phyloP scores from a whole-genome alignment of 352 stramenopile species.

The Nannochloropsis limnetica region DNA sequence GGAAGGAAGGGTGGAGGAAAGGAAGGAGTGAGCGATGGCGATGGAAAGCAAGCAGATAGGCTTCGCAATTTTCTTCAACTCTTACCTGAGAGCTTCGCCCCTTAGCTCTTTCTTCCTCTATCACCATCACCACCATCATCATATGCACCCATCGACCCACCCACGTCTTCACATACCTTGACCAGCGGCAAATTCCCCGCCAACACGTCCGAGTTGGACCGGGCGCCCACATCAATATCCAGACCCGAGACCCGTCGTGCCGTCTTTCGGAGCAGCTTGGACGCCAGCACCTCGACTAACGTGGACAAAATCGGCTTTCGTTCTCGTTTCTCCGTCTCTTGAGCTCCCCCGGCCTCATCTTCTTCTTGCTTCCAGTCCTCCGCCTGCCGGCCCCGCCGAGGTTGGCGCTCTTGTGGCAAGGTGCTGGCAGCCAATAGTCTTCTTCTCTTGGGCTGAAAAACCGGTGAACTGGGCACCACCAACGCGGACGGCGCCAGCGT shows the following conservation, averaged over 20 bases:
- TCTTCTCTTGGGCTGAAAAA: slow-evolving; percentile 3
- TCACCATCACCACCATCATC: neutral
- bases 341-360: neutral
- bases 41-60: neutral
- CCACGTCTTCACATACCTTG: neutral
- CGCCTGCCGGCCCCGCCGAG: neutral
- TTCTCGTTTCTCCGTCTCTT: slow-evolving; percentile 18
- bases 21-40: neutral
- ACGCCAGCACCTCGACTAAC: neutral
- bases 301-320: slow-evolving; percentile 26
- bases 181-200: slow-evolving; percentile 20
- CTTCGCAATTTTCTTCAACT: neutral
- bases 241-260: neutral
- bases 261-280: slow-evolving; percentile 16
- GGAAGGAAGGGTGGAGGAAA: neutral
- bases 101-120: neutral
- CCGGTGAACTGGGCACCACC: neutral
- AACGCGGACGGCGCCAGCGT: neutral
- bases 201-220: slow-evolving; percentile 19
- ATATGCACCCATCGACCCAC: neutral
- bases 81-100: neutral
- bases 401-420: neutral
- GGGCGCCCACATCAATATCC: slow-evolving; percentile 32
- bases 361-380: neutral
- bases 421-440: slow-evolving; percentile 14